Evolutionary conservation across 225 moss, liverwort and hornwort species (phyloP).

Genomic region (Polytrichum formosum): DNA sequence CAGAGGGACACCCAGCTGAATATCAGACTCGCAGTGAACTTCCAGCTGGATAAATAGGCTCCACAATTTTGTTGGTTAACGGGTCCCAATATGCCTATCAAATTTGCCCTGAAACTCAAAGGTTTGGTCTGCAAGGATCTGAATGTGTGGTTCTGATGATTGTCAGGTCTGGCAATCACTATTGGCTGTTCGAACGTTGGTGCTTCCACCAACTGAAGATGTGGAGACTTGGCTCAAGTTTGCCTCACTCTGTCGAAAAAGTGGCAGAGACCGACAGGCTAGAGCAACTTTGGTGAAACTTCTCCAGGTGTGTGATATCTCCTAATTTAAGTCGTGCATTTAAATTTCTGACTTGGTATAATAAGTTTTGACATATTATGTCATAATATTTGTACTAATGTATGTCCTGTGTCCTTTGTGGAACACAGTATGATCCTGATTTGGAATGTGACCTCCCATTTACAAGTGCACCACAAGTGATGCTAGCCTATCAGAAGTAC

Average conservation of each 20-base stretch:
- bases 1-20: too few relatives aligned
- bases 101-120: too few relatives aligned
- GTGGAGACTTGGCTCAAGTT: conserved; percentile 97
- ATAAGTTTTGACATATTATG: neutral
- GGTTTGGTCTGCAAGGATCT: too few relatives aligned
- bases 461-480: conserved; percentile 65
- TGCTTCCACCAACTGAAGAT: conserved; percentile 75
- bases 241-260: conserved; percentile 97
- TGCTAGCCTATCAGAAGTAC: conserved; percentile 90
- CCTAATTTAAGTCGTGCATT: too few relatives aligned
- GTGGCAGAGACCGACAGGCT: conserved; percentile 80
- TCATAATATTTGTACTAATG: neutral
- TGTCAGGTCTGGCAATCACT: conserved; percentile 97
- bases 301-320: conserved; percentile 50
- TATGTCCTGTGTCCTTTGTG: conserved; percentile 11
- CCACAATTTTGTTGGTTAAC: too few relatives aligned
- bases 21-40: too few relatives aligned
- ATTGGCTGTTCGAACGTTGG: conserved; percentile 86
- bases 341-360: too few relatives aligned
- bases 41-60: too few relatives aligned
- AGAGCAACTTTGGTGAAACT: conserved; percentile 80
- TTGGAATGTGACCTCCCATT: conserved; percentile 30
- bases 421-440: conserved; percentile 80
- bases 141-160: neutral
- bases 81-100: too few relatives aligned